A percentile compares a stretch with the other conserved stretches of the same genome.
Evolutionary conservation across 371 early-diverging fungal genomes (phyloP).

Genomic region (Lichtheimia corymbifera): DNA sequence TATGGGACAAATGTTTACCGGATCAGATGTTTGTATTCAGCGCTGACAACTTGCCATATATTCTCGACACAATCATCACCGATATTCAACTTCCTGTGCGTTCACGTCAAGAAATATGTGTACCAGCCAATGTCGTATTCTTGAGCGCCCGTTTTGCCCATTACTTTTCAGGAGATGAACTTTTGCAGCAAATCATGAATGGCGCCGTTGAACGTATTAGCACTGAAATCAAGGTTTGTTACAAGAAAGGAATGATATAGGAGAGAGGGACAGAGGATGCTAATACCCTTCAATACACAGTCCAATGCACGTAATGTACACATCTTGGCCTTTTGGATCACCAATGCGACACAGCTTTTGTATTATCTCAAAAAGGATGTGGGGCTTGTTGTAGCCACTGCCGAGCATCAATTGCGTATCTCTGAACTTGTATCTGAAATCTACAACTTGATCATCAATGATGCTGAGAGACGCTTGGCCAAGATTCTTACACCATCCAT

Average conservation of each 20-base stretch:
- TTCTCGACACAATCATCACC: conserved; percentile 71
- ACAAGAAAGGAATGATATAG: not conserved
- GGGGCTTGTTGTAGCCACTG: conserved; percentile 63
- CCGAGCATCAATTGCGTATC: conserved; percentile 62
- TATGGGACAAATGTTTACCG: conserved; percentile 76
- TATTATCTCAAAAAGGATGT: conserved; percentile 83
- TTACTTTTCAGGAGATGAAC: conserved; percentile 71
- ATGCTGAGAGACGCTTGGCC: conserved; percentile 58
- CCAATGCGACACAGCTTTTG: conserved; percentile 75
- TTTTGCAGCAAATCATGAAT: conserved; percentile 69
- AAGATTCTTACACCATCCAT: conserved; percentile 65
- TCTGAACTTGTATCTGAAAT: conserved; percentile 74
- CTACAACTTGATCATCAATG: conserved; percentile 60
- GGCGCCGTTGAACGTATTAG: conserved; percentile 65
- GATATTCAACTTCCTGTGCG: conserved; percentile 58
- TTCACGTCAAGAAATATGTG: conserved; percentile 59
- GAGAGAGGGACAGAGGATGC: not conserved
- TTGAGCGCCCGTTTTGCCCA: conserved; percentile 86
- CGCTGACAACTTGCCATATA: conserved; percentile 62
- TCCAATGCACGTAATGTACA: conserved; percentile 40
- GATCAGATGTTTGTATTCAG: conserved; percentile 94
- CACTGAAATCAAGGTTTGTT: conserved; percentile 47
- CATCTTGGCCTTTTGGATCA: conserved; percentile 76
- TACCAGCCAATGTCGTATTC: conserved; percentile 86
- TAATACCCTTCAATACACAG: conserved; percentile 9